Base-by-base conservation (phyloP, 78 protist species). In the Polysphondylium violaceum region DNA sequence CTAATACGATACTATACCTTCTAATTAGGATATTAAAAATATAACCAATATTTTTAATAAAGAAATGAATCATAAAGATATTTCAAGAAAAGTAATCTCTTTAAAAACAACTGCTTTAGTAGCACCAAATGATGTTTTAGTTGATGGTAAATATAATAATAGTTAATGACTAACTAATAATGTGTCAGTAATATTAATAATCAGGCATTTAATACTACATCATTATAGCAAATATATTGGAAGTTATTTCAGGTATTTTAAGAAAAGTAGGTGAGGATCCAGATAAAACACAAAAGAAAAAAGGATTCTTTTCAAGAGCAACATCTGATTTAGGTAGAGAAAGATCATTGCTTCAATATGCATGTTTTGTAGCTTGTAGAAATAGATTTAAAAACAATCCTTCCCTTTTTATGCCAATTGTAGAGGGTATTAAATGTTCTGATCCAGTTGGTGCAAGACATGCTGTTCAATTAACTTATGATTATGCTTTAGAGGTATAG, bases 381-480 rank as follows among this genome's bases (percentile, higher is more conserved):
- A 83, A 83, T 69, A 83, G 91, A 83, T 83, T 69, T 33, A 83
- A 83, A 51, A 83, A 83, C n/a, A 83, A 65, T 59, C 91, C 91
- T 43, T 69, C 91, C 36, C 56, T 83, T 2, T 83, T 83, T 58
- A 83, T 83, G 77, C 91, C 91, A 29, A 83, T 83, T 31, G 79
- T 83, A 19, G 91, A 83, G 25, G 91, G 91, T 69, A 83, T 83
- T 31, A 83, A 83, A 59, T 83, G 91, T 83, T 21, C 68, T 4
- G 91, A 83, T 69, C 91, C 76, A 58, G 91, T 83, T 27, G 91
- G 91, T n/a, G 91, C 91, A 47, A 67, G 91, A 69, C 91, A 83
- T 69, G 61, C 91, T 19, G 79, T 83, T 41, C 19, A 29, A 31
- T 43, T 83, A 23, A 83, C 91, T 6, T 60, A 29, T 27, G 71